Base-by-base conservation (phyloP, 1,139 yeast genomes). In the Geotrichum reessii region DNA sequence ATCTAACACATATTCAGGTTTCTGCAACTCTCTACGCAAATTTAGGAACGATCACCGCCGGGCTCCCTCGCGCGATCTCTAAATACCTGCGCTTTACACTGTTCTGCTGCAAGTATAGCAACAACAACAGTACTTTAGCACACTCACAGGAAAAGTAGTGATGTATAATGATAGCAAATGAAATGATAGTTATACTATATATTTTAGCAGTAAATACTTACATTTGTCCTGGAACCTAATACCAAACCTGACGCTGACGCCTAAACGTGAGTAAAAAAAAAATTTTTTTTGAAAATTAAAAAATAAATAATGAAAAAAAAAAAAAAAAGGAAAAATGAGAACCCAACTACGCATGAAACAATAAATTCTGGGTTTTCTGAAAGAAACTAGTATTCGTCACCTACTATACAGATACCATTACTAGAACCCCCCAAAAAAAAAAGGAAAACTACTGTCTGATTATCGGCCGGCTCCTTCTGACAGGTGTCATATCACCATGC, bases 401-500 rank as follows among this genome's bases (percentile, higher is more conserved):
- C 9, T 19, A 37, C 44, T 1, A 19, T 14, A 12, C 37, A 14
- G 37, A 31, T 12, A 31, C 11, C 37, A 31, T 8, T 33, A 6
- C 40, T 33, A 17, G 9, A 11, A 33, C n/a, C n/a, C n/a, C n/a
- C n/a, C n/a, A n/a, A n/a, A n/a, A n/a, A n/a, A n/a, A n/a, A n/a
- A n/a, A n/a, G n/a, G 7, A 8, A n/a, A 37, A 17, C 44, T 37
- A 53, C 37, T 53, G 56, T 25, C 56, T n/a, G 19, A 53, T 47
- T 9, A 53, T 53, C 14, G 56, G 56, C n/a, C 56, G 51, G 56
- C 56, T 53, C 47, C 56, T 33, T 31, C 56, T 31, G 37, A 33
- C 51, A n/a, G 49, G 27, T 5, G 47, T 37, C 56, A 53, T 47
- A 21, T 53, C 56, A 22, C 56, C 47, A 5, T 47, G 51, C 33